phyloP scores from a whole-genome alignment of 1,139 yeast species.

The Magnusiomyces tetraspermus region DNA sequence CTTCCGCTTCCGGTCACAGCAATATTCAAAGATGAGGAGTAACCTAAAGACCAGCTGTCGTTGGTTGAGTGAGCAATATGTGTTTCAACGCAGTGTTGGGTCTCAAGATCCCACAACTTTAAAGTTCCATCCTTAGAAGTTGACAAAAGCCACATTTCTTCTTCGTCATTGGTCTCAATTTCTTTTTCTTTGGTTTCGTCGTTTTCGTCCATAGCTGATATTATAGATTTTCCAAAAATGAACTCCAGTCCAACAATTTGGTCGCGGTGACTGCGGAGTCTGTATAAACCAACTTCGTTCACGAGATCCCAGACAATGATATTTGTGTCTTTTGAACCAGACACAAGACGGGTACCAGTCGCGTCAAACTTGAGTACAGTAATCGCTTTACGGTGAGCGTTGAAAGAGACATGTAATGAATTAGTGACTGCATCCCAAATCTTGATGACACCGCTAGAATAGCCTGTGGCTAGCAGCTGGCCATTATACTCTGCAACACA shows the following conservation, averaged over 20 bases:
- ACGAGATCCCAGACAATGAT: conserved; percentile 93
- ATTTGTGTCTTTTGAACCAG: conserved; percentile 79
- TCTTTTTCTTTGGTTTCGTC: conserved; percentile 11
- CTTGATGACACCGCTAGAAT: conserved; percentile 77
- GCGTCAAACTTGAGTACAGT: conserved; percentile 59
- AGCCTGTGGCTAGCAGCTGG: conserved; percentile 79
- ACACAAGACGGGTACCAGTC: conserved; percentile 74
- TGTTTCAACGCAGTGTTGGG: conserved; percentile 88
- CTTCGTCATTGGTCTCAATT: conserved; percentile 20
- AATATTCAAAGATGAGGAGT: conserved; percentile 18
- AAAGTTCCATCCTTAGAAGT: conserved; percentile 83
- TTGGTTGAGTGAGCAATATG: conserved; percentile 79
- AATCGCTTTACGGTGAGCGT: conserved; percentile 78
- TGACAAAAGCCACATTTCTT: conserved; percentile 55
- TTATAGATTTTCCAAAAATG: conserved; percentile 26
- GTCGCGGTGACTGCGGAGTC: conserved; percentile 82
- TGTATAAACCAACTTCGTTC: conserved; percentile 79
- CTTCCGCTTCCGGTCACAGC: conserved; percentile 68
- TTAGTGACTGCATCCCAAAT: conserved; percentile 87
- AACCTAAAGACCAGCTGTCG: conserved; percentile 81
- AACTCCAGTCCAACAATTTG: conserved; percentile 67
- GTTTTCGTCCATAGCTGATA: conserved; percentile 1
- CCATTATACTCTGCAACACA: conserved; percentile 42
- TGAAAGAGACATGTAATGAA: conserved; percentile 66
- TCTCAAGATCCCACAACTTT: conserved; percentile 84